Conservation (phyloP, 1,284 basidiomycete genomes). For the Tilletia horrida region DNA sequence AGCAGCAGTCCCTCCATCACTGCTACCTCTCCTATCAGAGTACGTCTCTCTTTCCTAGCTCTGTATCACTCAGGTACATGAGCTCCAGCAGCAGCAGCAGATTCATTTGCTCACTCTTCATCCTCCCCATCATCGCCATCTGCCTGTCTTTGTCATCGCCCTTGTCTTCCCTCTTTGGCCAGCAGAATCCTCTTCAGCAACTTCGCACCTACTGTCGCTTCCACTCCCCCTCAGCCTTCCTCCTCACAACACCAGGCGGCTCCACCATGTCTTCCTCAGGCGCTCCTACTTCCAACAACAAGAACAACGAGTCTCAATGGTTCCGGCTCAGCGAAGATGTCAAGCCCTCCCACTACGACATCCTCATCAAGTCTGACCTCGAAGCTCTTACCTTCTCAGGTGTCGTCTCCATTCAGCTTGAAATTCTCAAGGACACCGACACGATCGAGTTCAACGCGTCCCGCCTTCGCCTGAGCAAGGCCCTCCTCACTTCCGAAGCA, state of each 20-base stretch:
- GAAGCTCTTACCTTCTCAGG: conserved; percentile 72
- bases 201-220: conserved; percentile 13
- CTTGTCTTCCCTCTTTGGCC: background rate
- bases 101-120: conserved; percentile 1
- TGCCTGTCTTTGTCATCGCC: background rate
- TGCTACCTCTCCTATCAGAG: no score
- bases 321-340: conserved; percentile 75
- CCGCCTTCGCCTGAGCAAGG: conserved; percentile 67
- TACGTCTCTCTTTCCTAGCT: background rate
- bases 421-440: conserved; percentile 66
- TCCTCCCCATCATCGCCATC: conserved; percentile 13
- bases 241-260: conserved; percentile 2
- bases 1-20: no score
- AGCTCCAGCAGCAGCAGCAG: background rate
- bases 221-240: conserved; percentile 4
- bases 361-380: conserved; percentile 76
- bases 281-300: conserved; percentile 17
- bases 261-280: background rate
- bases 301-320: conserved; percentile 19
- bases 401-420: conserved; percentile 73
- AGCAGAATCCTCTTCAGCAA: background rate
- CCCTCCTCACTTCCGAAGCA: conserved; percentile 65
- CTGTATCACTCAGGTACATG: background rate
- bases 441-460: conserved; percentile 55
- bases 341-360: conserved; percentile 73